Base-by-base conservation (phyloP, 2,329 filamentous ascomycete species). In the Penicillium sp. region DNA sequence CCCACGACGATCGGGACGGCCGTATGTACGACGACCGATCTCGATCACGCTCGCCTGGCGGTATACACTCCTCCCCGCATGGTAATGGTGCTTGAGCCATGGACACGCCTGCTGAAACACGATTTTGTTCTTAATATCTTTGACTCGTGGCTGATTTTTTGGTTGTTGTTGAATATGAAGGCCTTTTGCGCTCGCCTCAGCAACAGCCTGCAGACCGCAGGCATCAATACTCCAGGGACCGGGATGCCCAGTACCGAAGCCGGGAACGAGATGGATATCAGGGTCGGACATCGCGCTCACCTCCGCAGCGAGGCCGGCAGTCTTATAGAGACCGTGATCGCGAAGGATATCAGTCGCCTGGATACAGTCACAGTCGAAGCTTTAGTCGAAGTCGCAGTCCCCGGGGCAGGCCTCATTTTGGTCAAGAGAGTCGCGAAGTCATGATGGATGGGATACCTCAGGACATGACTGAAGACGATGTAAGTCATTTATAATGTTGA, bases 381-480 rank as follows among this genome's bases (percentile, higher is more conserved):
- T 63, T 66, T 36, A 64, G 65, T 49, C 60, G 56, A 34, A 73
- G 67, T 28, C 64, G 66, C 36, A 64, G 65, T 40, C 63, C 58
- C 36, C 65, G 65, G 50, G 59, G 66, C 42, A 67, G 65, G 47
- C 58, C 68, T 31, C 59, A 66, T 41, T 64, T 63, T 54, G 71
- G 68, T 22, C 66, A 66, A 36, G 72, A 75, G 44, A 76, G 71
- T 52, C 68, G 68, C 55, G 74, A 76, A 58, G 63, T 76, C 14
- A 76, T 76, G 62, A 69, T 77, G 68, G 74, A 76, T 55, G 73
- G 73, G 39, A 58, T 76, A 43, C 73, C 72, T 36, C 59, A 69
- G 52, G 70, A 76, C 48, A 74, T 76, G 69, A 65, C 63, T 54
- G 73, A 76, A 69, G 70, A 75, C 59, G 72, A 76, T 67, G 74